Percentiles rank a stretch among this genome's conserved stretches.
Conservation (phyloP, 192 early-diverging fungal genomes). For the Coemansia sp. region DNA sequence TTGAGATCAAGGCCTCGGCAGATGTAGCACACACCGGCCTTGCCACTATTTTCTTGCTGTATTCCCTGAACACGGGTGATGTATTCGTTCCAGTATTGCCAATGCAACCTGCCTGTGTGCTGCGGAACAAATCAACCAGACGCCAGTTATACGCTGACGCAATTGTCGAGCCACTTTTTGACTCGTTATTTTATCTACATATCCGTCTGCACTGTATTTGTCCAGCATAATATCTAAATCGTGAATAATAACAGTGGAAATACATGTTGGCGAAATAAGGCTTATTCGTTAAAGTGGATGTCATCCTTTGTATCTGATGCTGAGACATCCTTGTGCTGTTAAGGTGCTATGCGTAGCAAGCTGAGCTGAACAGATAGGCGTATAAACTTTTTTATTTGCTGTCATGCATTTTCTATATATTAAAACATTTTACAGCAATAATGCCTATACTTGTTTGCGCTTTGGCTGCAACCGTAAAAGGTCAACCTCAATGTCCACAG, state of each 20-base stretch:
- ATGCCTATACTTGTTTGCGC: background rate
- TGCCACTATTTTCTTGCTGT: conserved; percentile 3
- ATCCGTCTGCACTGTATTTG: background rate
- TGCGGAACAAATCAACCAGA: background rate
- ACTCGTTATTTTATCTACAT: background rate
- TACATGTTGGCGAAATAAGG: too few relatives aligned
- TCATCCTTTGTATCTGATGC: too few relatives aligned
- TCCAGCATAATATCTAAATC: background rate
- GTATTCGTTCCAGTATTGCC: background rate
- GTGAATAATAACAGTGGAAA: too few relatives aligned
- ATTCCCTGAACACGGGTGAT: background rate
- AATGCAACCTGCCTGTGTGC: background rate
- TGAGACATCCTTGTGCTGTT: too few relatives aligned
- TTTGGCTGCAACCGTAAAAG: conserved; percentile 59
- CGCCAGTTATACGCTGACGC: background rate
- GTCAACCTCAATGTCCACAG: conserved; percentile 71
- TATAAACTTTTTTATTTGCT: too few relatives aligned
- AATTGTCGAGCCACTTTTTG: background rate
- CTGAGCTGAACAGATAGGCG: too few relatives aligned
- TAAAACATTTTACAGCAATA: background rate
- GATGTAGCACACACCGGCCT: background rate
- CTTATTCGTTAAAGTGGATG: too few relatives aligned
- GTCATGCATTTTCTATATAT: background rate
- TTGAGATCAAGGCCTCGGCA: background rate
- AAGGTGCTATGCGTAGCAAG: too few relatives aligned